Base-by-base conservation (phyloP, 1,284 basidiomycete species). In the Ustilago sp. region DNA sequence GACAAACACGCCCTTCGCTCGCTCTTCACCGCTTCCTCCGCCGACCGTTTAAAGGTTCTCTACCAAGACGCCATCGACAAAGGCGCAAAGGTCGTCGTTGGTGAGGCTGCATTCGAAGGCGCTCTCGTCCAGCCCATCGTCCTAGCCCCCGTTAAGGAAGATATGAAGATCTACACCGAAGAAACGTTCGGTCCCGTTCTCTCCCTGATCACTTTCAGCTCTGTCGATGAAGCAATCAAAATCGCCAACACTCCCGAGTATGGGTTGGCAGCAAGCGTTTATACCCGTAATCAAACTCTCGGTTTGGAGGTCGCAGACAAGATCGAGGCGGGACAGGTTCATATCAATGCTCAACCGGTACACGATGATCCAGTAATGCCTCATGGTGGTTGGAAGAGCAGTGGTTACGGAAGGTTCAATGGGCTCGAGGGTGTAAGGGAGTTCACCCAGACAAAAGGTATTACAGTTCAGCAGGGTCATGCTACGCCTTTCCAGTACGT, bases 361-460 rank as follows among this genome's bases (percentile, higher is more conserved):
- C 75, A 74, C 56, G 75, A 77, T 43, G 71, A 74, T 28, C 71
- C 71, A 1, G 19, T 32, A 17, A 77, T 77, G 75, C 71, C 75
- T 15, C 75, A 77, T 47, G 96, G 96, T 47, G 95, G 95, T 41
- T 90, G 90, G 63, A 98, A 98, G 87, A 34, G 57, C 15, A 68
- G 62, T 5, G 83, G 82, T 23, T 82, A 80, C 59, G 74, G 65
- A 39, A 52, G 69, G 39, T 77, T 81, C 59, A 80, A 60, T 74
- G 96, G 96, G 13, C 91, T 93, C 0, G 96, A 99, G 87, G 96
- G 96, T 34, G 88, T 99, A 38, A 91, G 93, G 35, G 89, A 92
- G 8, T 88, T 99, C 53, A 95, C 94, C 56, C 93, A 93, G 83
- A 89, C 92, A 56, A 98, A 99, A 84, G 92, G 92, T 8, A 91